Evolutionary conservation across 2,329 filamentous ascomycete genomes (phyloP).

Genomic region (Fusarium fracticaudum): DNA sequence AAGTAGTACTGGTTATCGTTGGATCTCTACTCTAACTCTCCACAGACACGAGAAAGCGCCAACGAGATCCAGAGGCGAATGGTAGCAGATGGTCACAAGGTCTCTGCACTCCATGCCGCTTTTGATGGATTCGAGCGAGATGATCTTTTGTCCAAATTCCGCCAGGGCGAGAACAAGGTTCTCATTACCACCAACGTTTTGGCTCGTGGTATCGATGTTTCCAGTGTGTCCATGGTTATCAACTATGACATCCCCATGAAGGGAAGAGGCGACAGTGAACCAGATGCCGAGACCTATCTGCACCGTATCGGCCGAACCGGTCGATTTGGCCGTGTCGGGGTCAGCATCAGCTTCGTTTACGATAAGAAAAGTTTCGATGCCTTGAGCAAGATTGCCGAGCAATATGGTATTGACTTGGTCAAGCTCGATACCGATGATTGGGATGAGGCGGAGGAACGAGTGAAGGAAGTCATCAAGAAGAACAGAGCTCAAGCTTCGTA

Average conservation of each 20-base stretch:
- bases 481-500: slow-evolving; percentile 67
- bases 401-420: slow-evolving; percentile 83
- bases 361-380: slow-evolving; percentile 84
- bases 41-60: slow-evolving; percentile 84
- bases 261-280: slow-evolving; percentile 78
- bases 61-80: slow-evolving; percentile 86
- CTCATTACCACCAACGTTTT: slow-evolving; percentile 98
- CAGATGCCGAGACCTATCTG: slow-evolving; percentile 94
- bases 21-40: slow-evolving; percentile 22
- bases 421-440: slow-evolving; percentile 87
- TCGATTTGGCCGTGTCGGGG: slow-evolving; percentile 94
- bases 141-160: slow-evolving; percentile 84
- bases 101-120: slow-evolving; percentile 88
- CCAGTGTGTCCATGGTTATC: slow-evolving; percentile 94
- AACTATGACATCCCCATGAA: slow-evolving; percentile 92
- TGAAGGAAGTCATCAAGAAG: slow-evolving; percentile 83
- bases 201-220: slow-evolving; percentile 93
- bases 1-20: slow-evolving; percentile 38
- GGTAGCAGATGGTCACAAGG: slow-evolving; percentile 88
- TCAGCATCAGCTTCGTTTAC: slow-evolving; percentile 94
- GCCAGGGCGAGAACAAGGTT: slow-evolving; percentile 87
- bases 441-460: slow-evolving; percentile 85
- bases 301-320: slow-evolving; percentile 98
- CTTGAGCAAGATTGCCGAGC: slow-evolving; percentile 79
- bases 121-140: slow-evolving; percentile 88